A percentile compares a stretch with the other conserved stretches of the same genome.
These are phyloP conservation scores for Tubosaeta brunneosetosa DNA, from an alignment of 768 basidiomycete genomes.

Conservation along the genomic window DNA sequence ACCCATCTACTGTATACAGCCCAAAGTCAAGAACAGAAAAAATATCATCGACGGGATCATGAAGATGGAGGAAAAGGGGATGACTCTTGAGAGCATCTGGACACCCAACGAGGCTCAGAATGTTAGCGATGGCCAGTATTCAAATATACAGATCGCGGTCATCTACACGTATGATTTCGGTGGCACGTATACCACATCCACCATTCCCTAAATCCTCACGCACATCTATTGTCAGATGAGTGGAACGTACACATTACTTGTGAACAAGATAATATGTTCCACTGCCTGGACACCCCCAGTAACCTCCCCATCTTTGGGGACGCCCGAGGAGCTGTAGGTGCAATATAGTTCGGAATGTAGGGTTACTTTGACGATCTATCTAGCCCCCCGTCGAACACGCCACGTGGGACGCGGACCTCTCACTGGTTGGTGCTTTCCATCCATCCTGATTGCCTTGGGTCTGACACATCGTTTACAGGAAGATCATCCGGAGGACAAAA, in stretches of 20 bases:
- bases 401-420: neutral
- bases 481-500: constrained; percentile 20
- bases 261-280: constrained; percentile 10
- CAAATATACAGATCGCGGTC: constrained; percentile 19
- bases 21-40: constrained; percentile 7
- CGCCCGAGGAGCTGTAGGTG: constrained; percentile 21
- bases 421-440: constrained; percentile 1
- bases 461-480: constrained; percentile 16
- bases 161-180: constrained; percentile 22
- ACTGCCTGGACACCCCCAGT: constrained; percentile 6
- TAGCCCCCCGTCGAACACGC: constrained; percentile 23
- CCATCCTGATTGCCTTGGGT: neutral
- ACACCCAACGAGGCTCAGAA: constrained; percentile 14
- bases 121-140: constrained; percentile 22
- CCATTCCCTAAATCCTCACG: neutral
- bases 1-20: constrained; percentile 17
- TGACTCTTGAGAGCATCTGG: constrained; percentile 26
- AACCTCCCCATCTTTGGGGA: constrained; percentile 18
- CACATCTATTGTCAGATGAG: constrained; percentile 9
- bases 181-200: constrained; percentile 3
- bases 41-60: constrained; percentile 7
- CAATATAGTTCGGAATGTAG: neutral
- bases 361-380: neutral
- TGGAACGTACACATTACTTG: constrained; percentile 29
- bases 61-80: constrained; percentile 17